Evolutionary conservation across 1,139 yeast genomes (phyloP), one percentile per base, ranked within the genome.

Genomic region (Pichia sp.): DNA sequence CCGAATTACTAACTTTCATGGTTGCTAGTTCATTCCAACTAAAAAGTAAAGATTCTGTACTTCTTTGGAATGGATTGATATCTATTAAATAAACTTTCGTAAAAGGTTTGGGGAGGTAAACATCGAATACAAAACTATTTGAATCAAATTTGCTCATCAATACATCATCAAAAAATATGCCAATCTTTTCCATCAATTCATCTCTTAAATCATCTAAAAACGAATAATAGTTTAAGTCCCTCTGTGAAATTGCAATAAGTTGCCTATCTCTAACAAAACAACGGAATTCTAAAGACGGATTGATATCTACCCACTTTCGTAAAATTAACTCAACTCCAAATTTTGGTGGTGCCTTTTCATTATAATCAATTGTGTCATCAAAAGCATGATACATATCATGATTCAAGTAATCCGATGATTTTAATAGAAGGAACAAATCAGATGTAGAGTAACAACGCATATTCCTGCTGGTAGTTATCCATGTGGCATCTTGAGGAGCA

Each of bases 261-360:
- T 68, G 63, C 3, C 80, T 66, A 47, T 80, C 74, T 47, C 73
- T 71, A 6, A 92, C 84, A 64, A 87, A 92, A 33, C 90, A 80
- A 44, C 98, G 70, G 59, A 92, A 92, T 62, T 92, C 98, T 52
- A 87, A 67, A 0, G 97, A 89, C 0, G 97, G 97, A 54, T 87
- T 87, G 34, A 90, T 66, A 5, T 69, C 72, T 37, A 76, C 70
- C 97, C 97, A 92, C 61, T 86, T 75, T 38, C 95, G 74, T 35
- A 92, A 65, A 5, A 90, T 83, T 37, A 92, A 67, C 55, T 87
- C 95, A 50, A 71, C 74, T 4, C 65, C 66, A 2, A 62, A 51
- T 1, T 42, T 41, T 0, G 48, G 50, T 0, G 59, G 54, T 8
- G 49, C 56, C 2, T 55, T 55, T 1, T 55, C 60, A 10, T 52